phyloP scores from a whole-genome alignment of 345 rosid genomes.

The Gossypium australe region DNA sequence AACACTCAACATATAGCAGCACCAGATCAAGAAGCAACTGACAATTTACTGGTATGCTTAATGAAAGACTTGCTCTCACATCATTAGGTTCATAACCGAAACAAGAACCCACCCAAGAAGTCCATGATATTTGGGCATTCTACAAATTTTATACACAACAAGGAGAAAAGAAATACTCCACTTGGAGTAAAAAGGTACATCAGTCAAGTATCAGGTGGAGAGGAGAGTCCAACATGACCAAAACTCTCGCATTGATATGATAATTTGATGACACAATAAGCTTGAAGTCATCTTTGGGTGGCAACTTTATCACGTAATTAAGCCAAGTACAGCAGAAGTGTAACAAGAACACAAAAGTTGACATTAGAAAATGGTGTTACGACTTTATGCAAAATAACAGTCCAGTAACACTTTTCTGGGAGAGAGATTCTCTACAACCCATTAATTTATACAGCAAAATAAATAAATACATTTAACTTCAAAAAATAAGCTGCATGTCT shows the following conservation, averaged over 20 bases:
- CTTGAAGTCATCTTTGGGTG: neutral
- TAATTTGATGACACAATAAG: too few species aligned
- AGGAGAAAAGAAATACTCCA: neutral
- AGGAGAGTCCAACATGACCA: neutral
- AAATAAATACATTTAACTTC: neutral
- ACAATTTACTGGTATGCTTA: neutral
- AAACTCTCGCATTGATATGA: neutral
- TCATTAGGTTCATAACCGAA: neutral
- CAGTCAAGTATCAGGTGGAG: neutral
- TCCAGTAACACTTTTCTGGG: neutral
- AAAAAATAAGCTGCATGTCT: neutral
- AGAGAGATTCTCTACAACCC: neutral
- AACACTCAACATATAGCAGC: neutral
- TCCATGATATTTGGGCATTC: neutral
- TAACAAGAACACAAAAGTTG: neutral
- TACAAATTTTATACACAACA: neutral
- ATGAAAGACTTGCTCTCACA: constrained; percentile 3
- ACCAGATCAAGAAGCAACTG: neutral
- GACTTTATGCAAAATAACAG: neutral
- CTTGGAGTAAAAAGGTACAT: neutral
- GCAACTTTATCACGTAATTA: neutral
- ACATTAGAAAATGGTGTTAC: neutral
- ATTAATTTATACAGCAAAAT: neutral
- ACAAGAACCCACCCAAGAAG: neutral
- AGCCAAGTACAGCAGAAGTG: neutral